Evolutionary conservation across 441 rosid genomes (phyloP).

Genomic region (Daphne laureola): DNA sequence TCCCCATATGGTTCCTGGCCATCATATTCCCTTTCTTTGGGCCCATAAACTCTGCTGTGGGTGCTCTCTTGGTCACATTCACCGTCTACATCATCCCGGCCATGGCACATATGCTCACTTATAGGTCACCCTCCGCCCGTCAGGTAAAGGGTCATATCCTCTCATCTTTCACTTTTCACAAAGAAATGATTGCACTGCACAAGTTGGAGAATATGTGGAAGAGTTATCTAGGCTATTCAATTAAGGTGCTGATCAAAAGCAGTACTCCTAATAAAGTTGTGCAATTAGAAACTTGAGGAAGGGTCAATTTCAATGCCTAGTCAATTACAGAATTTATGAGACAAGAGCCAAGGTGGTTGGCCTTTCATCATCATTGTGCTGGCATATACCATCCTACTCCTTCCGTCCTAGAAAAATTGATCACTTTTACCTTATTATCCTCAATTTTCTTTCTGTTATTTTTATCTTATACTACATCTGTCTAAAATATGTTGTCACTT

Average conservation of each 20-base stretch:
- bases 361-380: constrained; percentile 19
- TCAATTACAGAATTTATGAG: constrained; percentile 12
- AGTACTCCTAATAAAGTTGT: no score
- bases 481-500: no score
- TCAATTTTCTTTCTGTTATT: background rate
- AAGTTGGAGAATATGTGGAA: background rate
- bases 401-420: background rate
- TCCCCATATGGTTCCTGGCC: constrained; percentile 60
- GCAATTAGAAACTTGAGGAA: no score
- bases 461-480: no score
- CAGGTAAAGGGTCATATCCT: constrained; percentile 23
- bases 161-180: background rate
- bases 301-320: constrained; percentile 1
- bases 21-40: constrained; percentile 59
- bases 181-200: no score
- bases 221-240: background rate
- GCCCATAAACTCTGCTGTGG: constrained; percentile 59
- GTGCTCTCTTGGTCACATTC: constrained; percentile 49
- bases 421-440: background rate
- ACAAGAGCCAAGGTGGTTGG: constrained; percentile 24
- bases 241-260: no score
- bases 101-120: constrained; percentile 49
- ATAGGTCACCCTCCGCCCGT: constrained; percentile 35
- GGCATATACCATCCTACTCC: no score
- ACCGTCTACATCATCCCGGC: constrained; percentile 59